A percentile compares a stretch with the other conserved stretches of the same genome.
These are phyloP conservation scores for Prunus davidiana DNA, from an alignment of 306 rosid genomes.

Conservation along the genomic window DNA sequence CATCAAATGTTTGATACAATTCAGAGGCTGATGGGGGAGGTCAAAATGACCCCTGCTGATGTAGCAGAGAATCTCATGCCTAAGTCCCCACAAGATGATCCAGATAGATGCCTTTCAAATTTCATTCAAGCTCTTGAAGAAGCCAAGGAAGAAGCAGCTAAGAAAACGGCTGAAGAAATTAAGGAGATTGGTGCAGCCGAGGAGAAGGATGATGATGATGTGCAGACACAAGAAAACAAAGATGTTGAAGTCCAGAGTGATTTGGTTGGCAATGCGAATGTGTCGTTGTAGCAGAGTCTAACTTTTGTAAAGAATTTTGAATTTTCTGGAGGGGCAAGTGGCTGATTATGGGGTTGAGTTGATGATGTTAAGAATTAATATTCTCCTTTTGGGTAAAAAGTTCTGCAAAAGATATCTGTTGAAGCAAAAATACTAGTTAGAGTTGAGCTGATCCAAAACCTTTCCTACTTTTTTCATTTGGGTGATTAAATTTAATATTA, in stretches of 20 bases:
- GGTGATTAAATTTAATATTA: background rate
- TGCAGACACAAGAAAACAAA: background rate
- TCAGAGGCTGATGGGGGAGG: slow-evolving; percentile 11
- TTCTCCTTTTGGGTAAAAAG: background rate
- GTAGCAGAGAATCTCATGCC: slow-evolving; percentile 95
- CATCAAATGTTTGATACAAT: slow-evolving; percentile 53
- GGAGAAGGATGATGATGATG: background rate
- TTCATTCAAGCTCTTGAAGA: slow-evolving; percentile 58
- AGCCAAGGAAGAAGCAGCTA: slow-evolving; percentile 27
- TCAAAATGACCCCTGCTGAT: slow-evolving; percentile 31
- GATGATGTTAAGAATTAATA: background rate
- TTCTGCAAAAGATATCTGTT: background rate
- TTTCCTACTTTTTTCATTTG: background rate
- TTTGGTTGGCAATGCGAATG: background rate
- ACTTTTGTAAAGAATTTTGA: background rate
- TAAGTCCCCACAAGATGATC: slow-evolving; percentile 59
- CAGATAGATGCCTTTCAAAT: slow-evolving; percentile 52
- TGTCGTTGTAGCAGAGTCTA: too few relatives aligned
- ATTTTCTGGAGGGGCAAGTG: background rate
- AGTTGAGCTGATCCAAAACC: background rate
- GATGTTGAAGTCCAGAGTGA: background rate
- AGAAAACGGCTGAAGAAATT: slow-evolving; percentile 28
- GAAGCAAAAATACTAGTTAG: background rate
- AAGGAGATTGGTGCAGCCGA: slow-evolving; percentile 24
- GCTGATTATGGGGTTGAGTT: slow-evolving; percentile 4